These are phyloP conservation scores for Spergularia marina DNA, from an alignment of 148 eudicot genomes.

Conservation along the genomic window DNA sequence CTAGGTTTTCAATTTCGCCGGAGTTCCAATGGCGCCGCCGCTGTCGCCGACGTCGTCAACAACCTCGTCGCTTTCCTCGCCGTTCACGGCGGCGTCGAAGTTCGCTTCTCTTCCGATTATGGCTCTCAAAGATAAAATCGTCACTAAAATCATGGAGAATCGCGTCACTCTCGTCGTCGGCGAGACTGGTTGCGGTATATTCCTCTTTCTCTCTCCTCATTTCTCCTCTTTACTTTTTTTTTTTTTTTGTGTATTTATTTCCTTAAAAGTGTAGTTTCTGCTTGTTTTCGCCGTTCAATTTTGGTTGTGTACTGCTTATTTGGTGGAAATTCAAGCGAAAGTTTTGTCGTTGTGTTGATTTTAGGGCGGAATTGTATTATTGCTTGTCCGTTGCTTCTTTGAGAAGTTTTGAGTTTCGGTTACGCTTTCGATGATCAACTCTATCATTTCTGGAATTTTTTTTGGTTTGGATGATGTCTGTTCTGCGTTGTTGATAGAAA, in stretches of 20 bases:
- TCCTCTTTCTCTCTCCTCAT: background rate
- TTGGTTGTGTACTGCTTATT: background rate
- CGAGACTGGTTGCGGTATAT: conserved; percentile 91
- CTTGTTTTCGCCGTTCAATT: background rate
- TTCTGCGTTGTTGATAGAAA: too few relatives aligned
- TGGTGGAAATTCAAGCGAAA: background rate
- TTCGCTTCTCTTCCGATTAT: conserved; percentile 57
- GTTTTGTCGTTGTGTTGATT: background rate
- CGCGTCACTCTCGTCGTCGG: conserved; percentile 93
- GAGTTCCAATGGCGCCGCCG: conserved; percentile 41
- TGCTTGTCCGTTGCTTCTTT: background rate
- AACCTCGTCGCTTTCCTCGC: conserved; percentile 29
- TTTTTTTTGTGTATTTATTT: background rate
- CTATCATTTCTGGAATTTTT: background rate
- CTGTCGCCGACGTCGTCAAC: conserved; percentile 42
- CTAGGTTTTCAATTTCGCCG: background rate
- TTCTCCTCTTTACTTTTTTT: background rate
- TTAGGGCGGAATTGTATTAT: background rate
- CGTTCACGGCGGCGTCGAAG: conserved; percentile 29
- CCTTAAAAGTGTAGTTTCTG: background rate
- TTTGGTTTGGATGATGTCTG: too few relatives aligned
- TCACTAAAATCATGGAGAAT: conserved; percentile 73
- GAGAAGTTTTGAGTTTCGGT: background rate
- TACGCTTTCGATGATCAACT: background rate
- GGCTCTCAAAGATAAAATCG: conserved; percentile 60